phyloP scores from a whole-genome alignment of 164 flowering plant species.

The Protea cynaroides region DNA sequence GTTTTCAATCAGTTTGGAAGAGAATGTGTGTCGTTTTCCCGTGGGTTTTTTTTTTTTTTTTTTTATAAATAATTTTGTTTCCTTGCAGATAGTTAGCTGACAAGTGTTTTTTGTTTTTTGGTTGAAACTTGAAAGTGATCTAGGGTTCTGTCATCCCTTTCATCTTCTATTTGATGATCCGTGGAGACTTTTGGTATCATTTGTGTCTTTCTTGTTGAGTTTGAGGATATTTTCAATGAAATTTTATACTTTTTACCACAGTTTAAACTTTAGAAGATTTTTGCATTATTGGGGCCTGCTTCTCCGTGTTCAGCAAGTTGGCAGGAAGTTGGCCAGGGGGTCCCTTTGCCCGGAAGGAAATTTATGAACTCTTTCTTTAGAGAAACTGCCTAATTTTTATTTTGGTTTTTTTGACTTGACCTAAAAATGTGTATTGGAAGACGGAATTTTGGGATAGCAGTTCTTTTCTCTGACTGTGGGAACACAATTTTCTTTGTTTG shows the following conservation, averaged over 20 bases:
- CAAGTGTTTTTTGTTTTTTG: neutral
- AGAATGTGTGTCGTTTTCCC: neutral
- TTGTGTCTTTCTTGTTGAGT: neutral
- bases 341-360: neutral
- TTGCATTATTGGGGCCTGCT: too few relatives aligned
- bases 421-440: too few relatives aligned
- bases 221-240: neutral
- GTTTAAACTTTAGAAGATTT: neutral
- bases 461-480: too few relatives aligned
- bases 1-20: neutral
- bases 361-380: neutral
- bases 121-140: neutral
- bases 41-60: neutral
- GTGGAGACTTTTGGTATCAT: neutral
- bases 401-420: too few relatives aligned
- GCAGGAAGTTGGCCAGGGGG: neutral
- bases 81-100: neutral
- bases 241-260: neutral
- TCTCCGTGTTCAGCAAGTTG: too few relatives aligned
- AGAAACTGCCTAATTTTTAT: too few relatives aligned
- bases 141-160: neutral
- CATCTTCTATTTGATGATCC: conserved; percentile 1
- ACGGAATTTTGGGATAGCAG: too few relatives aligned
- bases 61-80: neutral
- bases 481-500: neutral